Conservation (phyloP, 352 stramenopile genomes). For the Aphanomyces invadans region DNA sequence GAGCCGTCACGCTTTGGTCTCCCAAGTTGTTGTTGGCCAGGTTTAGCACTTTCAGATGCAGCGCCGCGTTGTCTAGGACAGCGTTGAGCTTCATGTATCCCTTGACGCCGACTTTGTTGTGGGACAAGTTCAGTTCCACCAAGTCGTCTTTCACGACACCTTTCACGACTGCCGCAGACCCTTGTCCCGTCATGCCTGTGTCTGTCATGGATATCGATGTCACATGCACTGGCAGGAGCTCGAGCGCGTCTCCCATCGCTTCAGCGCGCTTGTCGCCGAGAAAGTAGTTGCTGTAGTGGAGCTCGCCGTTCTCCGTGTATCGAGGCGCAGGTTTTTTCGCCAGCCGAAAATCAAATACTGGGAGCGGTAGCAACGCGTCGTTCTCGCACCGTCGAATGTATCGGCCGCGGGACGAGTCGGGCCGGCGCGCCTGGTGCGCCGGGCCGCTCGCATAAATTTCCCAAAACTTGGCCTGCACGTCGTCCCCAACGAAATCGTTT, state of each 20-base stretch:
- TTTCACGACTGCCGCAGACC: conserved; percentile 49
- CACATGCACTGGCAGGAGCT: conserved; percentile 47
- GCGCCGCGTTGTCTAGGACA: conserved; percentile 42
- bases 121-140: conserved; percentile 55
- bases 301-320: conserved; percentile 32
- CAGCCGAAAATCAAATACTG: conserved; percentile 42
- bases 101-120: conserved; percentile 53
- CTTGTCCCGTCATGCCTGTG: conserved; percentile 45
- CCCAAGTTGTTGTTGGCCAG: conserved; percentile 66
- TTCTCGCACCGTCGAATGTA: conserved; percentile 56
- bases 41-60: conserved; percentile 54
- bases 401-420: conserved; percentile 43
- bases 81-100: conserved; percentile 48
- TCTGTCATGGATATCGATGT: conserved; percentile 64
- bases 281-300: conserved; percentile 69
- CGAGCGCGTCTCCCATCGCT: conserved; percentile 48
- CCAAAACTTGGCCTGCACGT: conserved; percentile 39
- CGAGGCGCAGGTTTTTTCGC: conserved; percentile 37
- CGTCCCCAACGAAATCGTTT: conserved; percentile 10
- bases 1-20: conserved; percentile 43
- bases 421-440: conserved; percentile 31
- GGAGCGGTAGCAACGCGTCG: conserved; percentile 51
- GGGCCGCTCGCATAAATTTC: conserved; percentile 40
- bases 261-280: conserved; percentile 59
- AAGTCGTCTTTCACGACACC: conserved; percentile 44